A percentile compares a stretch with the other conserved stretches of the same genome.
phyloP scores from a whole-genome alignment of 176 grass and related monocot genomes.

The Dactylis glomerata region DNA sequence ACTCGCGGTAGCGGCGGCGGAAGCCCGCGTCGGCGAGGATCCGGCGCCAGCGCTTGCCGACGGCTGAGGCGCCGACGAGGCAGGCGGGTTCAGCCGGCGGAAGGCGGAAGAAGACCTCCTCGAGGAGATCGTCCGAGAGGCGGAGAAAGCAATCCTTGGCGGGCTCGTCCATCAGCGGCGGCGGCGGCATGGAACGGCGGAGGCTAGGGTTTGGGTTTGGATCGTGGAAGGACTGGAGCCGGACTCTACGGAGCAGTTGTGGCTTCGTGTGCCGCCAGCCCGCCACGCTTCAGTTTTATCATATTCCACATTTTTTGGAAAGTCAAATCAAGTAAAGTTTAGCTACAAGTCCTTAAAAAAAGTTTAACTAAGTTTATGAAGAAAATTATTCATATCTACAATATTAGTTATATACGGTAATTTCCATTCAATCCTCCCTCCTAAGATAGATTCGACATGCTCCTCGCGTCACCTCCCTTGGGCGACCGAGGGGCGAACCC shows the following conservation, averaged over 20 bases:
- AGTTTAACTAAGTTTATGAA: too few relatives aligned
- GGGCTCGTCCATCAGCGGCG: neutral
- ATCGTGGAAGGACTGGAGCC: neutral
- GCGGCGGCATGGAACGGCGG: neutral
- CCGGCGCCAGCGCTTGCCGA: neutral
- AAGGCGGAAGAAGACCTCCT: neutral
- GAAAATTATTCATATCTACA: too few relatives aligned
- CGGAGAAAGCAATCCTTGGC: neutral
- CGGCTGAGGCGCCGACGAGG: conserved; percentile 13
- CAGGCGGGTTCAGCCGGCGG: neutral
- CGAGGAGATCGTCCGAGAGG: neutral
- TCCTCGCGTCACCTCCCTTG: too few relatives aligned
- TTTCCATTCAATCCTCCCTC: too few relatives aligned
- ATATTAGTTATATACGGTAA: too few relatives aligned
- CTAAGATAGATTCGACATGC: too few relatives aligned
- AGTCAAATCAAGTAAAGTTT: too few relatives aligned
- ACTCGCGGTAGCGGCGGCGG: conserved; percentile 9
- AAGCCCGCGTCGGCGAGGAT: conserved; percentile 3
- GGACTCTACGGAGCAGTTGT: neutral
- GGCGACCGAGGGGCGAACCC: too few relatives aligned
- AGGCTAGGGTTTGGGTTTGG: neutral
- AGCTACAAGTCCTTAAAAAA: too few relatives aligned
- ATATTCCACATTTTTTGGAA: too few relatives aligned
- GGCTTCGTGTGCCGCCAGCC: too few relatives aligned
- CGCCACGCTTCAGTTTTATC: too few relatives aligned